Conservation (phyloP, 2,329 filamentous ascomycete species). For the Erysiphe neolycopersici region DNA sequence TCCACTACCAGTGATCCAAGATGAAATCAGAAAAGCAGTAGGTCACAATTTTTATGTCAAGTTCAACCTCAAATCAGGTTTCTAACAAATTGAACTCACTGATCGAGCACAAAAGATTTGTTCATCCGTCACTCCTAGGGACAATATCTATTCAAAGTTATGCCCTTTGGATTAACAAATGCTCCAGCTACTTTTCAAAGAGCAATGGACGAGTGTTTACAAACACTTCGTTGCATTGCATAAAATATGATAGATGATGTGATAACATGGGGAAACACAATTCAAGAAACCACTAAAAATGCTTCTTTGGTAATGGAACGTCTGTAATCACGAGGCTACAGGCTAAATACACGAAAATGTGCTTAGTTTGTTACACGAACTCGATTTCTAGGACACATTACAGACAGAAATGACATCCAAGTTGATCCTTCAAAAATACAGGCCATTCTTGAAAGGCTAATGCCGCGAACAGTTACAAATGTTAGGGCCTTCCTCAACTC, state of each 20-base stretch:
- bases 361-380: not conserved
- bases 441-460: not conserved
- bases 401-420: not conserved
- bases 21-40: too few relatives aligned
- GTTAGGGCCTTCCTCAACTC: not conserved
- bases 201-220: not conserved
- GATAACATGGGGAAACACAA: not conserved
- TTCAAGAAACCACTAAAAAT: not conserved
- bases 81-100: slow-evolving; percentile 1
- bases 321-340: not conserved
- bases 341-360: not conserved
- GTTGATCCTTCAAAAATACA: not conserved
- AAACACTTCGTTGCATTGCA: not conserved
- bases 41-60: not conserved
- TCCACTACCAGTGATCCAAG: not conserved
- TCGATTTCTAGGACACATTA: not conserved
- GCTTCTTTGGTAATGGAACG: not conserved
- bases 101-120: not conserved
- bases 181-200: not conserved
- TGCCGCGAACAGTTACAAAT: not conserved
- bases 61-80: not conserved
- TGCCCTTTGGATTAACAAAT: not conserved
- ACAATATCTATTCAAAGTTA: not conserved
- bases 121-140: not conserved
- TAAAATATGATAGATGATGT: not conserved